Base-by-base conservation (phyloP, 768 basidiomycete genomes). In the Piloderma croceum region DNA sequence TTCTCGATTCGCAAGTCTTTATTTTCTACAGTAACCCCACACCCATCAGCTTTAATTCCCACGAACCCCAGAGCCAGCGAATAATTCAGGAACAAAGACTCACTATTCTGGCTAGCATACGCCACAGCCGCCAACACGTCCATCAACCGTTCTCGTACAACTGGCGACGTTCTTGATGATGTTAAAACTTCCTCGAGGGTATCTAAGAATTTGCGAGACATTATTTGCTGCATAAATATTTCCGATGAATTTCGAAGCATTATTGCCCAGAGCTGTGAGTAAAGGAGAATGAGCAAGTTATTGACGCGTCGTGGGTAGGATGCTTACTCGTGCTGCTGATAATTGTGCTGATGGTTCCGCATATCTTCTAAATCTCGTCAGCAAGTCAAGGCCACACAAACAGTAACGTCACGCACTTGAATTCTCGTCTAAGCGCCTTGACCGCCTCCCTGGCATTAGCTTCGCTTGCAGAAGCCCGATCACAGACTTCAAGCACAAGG, bases 101-200 rank as follows among this genome's bases (percentile, higher is more conserved):
- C 46, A 70, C 72, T 69, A 6, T 54, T 51, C 38, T 76, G 71
- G 56, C 73, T 81, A 12, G 79, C 73, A 53, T 74, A 92, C 2
- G 85, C 82, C 6, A 90, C 83, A 17, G 86, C 89, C 3, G 81
- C 88, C 3, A 96, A 65, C 0, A 92, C 83, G 47, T 90, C 83
- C 43, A 89, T 63, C 25, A 96, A 54, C 4, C 89, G 74, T 53
- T 91, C 89, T 31, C 79, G 71, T 0, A 90, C 86, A 1, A 90
- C 89, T 7, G 88, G 90, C 1, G 77, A 74, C 1, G 88, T 88
- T 32, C 76, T 69, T 1, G 75, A 52, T 0, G 74, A 76, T 2
- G 61, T 65, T 3, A 90, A 62, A 15, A 87, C 71, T 13, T 90
- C 85, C 45, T 90, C 89, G 13, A 91, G 64, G 1, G 77, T 79